phyloP scores from a whole-genome alignment of 129 eudicot species.

The Chrysanthemum makinoi region DNA sequence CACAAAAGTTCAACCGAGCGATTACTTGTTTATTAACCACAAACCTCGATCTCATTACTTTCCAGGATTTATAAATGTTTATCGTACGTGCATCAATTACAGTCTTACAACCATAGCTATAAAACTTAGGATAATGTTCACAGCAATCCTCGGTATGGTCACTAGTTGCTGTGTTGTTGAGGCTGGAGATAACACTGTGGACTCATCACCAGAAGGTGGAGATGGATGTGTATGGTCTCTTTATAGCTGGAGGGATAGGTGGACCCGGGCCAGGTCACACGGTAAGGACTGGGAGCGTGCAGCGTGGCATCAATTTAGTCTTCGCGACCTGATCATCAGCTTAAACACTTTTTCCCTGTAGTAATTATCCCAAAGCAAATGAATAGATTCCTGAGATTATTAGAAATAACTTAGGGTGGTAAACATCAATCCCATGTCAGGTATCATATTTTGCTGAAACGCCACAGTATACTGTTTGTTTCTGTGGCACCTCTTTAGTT shows the following conservation, averaged over 20 bases:
- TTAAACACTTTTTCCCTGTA: slow-evolving; percentile 64
- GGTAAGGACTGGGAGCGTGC: slow-evolving; percentile 61
- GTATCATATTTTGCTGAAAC: too few species aligned
- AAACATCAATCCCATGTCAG: too few species aligned
- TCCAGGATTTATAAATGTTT: background rate
- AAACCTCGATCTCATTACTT: too few species aligned
- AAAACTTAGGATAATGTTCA: slow-evolving; percentile 21
- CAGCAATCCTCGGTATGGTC: slow-evolving; percentile 25
- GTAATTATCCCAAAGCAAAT: background rate
- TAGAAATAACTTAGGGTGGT: background rate
- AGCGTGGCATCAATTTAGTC: slow-evolving; percentile 35
- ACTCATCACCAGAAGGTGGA: slow-evolving; percentile 24
- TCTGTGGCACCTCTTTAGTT: too few species aligned
- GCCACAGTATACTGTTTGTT: too few species aligned
- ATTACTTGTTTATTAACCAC: too few species aligned
- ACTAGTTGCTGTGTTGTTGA: slow-evolving; percentile 10
- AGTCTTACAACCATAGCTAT: slow-evolving; percentile 26
- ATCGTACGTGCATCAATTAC: slow-evolving; percentile 20
- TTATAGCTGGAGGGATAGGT: slow-evolving; percentile 47
- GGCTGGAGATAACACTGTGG: slow-evolving; percentile 28
- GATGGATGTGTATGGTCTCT: slow-evolving; percentile 19
- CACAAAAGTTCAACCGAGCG: too few species aligned
- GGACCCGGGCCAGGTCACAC: slow-evolving; percentile 48
- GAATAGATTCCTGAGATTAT: background rate
- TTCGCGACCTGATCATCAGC: slow-evolving; percentile 23